Evolutionary conservation across 129 eudicot genomes (phyloP).

Genomic region (Scalesia atractyloides): DNA sequence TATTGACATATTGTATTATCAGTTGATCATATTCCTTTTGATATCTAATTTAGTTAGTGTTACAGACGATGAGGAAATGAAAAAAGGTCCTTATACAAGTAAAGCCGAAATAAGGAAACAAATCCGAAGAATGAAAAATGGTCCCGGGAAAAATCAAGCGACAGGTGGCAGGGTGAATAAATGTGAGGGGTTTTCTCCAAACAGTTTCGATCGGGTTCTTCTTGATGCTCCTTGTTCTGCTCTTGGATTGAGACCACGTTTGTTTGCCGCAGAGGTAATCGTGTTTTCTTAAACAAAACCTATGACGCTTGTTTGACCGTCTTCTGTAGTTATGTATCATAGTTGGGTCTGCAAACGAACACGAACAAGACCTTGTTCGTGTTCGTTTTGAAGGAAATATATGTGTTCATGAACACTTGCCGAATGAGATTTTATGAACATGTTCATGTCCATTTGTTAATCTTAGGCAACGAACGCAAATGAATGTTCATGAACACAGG

Average conservation of each 20-base stretch:
- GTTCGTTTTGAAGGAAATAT: no score
- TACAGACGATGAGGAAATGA: conserved; percentile 41
- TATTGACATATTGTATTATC: neutral
- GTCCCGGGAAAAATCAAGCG: conserved; percentile 67
- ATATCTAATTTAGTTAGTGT: conserved; percentile 24
- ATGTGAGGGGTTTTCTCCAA: conserved; percentile 77
- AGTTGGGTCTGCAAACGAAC: no score
- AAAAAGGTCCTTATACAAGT: conserved; percentile 39
- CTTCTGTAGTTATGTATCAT: no score
- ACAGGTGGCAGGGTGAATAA: conserved; percentile 69
- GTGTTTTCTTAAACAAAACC: conserved; percentile 18
- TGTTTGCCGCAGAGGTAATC: conserved; percentile 81
- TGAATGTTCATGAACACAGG: no score
- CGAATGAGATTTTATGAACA: no score
- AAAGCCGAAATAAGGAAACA: conserved; percentile 50
- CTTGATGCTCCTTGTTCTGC: conserved; percentile 99
- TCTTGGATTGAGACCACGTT: conserved; percentile 90
- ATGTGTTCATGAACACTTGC: no score
- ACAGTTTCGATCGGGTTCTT: conserved; percentile 96
- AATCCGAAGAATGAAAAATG: conserved; percentile 61
- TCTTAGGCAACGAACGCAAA: no score
- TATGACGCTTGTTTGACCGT: neutral
- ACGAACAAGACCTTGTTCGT: no score
- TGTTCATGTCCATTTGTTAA: no score
- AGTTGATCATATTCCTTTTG: neutral